Percentiles rank a stretch among this genome's conserved stretches.
phyloP scores from a whole-genome alignment of 1,139 yeast species.

The Ogataea hybrid region DNA sequence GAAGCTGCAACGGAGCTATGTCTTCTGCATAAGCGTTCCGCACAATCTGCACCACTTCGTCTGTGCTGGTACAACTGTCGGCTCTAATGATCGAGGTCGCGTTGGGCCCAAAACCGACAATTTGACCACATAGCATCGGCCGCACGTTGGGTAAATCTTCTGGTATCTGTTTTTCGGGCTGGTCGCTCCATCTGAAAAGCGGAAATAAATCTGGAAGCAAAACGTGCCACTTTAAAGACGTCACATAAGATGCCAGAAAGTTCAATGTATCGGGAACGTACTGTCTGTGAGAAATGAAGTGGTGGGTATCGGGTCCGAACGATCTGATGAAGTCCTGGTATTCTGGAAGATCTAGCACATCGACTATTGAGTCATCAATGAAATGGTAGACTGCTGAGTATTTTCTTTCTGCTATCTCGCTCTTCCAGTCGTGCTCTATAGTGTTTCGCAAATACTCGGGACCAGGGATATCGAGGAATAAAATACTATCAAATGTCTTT shows the following conservation, averaged over 20 bases:
- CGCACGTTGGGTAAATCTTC: slow-evolving; percentile 19
- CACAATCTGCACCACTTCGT: slow-evolving; percentile 3
- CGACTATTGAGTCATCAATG: slow-evolving; percentile 60
- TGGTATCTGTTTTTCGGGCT: slow-evolving; percentile 18
- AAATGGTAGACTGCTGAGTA: slow-evolving; percentile 64
- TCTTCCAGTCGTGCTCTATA: slow-evolving; percentile 35
- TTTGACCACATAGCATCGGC: slow-evolving; percentile 31
- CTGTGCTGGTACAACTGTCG: slow-evolving; percentile 3
- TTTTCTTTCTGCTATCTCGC: slow-evolving; percentile 20
- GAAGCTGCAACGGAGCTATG: slow-evolving; percentile 30
- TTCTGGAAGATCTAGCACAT: slow-evolving; percentile 34
- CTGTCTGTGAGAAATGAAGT: slow-evolving; percentile 68
- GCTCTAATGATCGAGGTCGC: slow-evolving; percentile 11
- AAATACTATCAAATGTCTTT: slow-evolving; percentile 54
- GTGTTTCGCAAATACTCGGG: slow-evolving; percentile 48
- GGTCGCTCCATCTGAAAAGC: slow-evolving; percentile 31
- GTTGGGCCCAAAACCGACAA: slow-evolving; percentile 16
- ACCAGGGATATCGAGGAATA: slow-evolving; percentile 76
- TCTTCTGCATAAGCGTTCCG: slow-evolving; percentile 41
- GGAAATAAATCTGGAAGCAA: slow-evolving; percentile 42
- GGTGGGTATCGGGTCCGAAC: slow-evolving; percentile 52
- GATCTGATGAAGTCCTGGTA: slow-evolving; percentile 46
- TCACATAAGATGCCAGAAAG: slow-evolving; percentile 52
- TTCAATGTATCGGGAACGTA: slow-evolving; percentile 61
- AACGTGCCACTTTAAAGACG: slow-evolving; percentile 56